Base-by-base conservation (phyloP, 345 rosid species). In the Bruguiera sexangula region DNA sequence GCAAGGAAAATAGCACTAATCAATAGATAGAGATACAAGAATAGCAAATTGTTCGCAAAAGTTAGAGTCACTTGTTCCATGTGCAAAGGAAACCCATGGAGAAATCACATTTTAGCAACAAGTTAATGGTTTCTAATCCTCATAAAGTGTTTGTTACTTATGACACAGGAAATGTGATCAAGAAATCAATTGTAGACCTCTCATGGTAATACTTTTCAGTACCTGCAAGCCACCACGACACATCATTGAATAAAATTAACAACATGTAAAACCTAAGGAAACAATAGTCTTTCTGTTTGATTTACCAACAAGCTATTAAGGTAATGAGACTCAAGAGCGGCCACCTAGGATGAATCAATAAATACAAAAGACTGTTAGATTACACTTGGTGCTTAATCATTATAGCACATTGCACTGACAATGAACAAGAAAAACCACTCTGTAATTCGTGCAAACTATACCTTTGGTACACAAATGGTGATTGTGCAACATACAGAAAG, bases 241-340 rank as follows among this genome's bases (percentile, higher is more conserved):
- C 64, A 57, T 39, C 39, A 65, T 64, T 34, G 30, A 8, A 74
- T 59, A 30, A 13, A 72, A 69, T 13, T 71, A 60, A 37, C 0
- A 57, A 16, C 70, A 37, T 18, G 67, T 37, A 30, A n/a, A 78
- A 36, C 3, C 19, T 32, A 58, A 39, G 32, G 34, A 48, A 69
- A 30, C 20, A 24, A 9, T n/a, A 18, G 22, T 18, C n/a, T 52
- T 58, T 34, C 43, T 34, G 46, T 69, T 72, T 39, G 72, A 69
- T 70, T 85, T 83, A 92, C 99, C 99, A 84, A 95, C 91, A 76
- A 95, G 99, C 88, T 87, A 70, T 95, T 97, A 31, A 85, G 62
- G 78, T 88, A 89, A 71, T 67, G 88, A 75, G 99, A 95, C 80
- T 95, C 97, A 67, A 95, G 79, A 76, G 88, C 92, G 65, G 96